Percentiles rank a stretch among this genome's conserved stretches.
phyloP scores from a whole-genome alignment of 306 rosid species.

The Prunus armeniaca region DNA sequence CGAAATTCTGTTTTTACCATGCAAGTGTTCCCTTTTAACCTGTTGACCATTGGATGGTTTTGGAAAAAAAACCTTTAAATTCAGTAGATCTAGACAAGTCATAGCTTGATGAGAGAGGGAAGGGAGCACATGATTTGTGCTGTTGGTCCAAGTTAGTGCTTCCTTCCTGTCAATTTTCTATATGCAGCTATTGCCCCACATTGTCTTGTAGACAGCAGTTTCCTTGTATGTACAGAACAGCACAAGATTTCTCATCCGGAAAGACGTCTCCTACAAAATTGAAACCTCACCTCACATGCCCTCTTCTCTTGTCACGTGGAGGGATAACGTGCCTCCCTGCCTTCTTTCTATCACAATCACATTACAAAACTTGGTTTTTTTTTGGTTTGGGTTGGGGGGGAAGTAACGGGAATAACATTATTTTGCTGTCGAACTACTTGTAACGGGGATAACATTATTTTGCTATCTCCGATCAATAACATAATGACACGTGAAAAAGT shows the following conservation, averaged over 20 bases:
- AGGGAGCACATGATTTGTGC: slow-evolving; percentile 5
- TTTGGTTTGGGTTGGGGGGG: no score
- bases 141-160: background rate
- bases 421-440: background rate
- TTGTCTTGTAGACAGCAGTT: background rate
- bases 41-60: background rate
- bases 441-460: no score
- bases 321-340: background rate
- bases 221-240: background rate
- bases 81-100: background rate
- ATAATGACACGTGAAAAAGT: no score
- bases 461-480: no score
- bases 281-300: slow-evolving; percentile 11
- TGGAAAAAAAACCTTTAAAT: background rate
- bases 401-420: no score
- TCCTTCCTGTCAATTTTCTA: background rate
- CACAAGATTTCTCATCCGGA: background rate
- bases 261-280: background rate
- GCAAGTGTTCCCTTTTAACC: background rate
- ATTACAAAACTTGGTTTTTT: background rate
- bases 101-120: background rate
- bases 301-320: slow-evolving; percentile 6
- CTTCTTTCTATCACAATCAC: no score
- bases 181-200: background rate
- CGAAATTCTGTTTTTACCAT: background rate